phyloP scores from a whole-genome alignment of 1,139 yeast species.

The Diutina scorzettiae region DNA sequence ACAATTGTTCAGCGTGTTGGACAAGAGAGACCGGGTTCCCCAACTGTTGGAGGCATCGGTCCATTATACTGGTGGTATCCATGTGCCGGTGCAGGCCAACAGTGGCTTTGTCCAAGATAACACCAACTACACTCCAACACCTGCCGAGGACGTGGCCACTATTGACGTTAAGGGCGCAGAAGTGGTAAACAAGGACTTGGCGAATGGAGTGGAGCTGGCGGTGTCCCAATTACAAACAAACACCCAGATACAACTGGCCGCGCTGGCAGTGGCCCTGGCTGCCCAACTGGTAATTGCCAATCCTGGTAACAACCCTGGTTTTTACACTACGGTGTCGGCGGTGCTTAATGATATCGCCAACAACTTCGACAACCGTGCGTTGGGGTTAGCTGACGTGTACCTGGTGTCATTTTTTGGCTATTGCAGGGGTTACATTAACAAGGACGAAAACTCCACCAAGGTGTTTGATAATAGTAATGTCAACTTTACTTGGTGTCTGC shows the following conservation, averaged over 20 bases:
- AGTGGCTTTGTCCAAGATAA: background rate
- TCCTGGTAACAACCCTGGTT: background rate
- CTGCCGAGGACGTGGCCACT: background rate
- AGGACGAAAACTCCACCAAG: conserved; percentile 11
- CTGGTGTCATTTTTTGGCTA: conserved; percentile 64
- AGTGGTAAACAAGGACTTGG: background rate
- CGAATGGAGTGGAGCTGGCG: background rate
- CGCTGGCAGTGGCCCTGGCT: background rate
- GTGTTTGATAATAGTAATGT: conserved; percentile 25
- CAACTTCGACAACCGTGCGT: conserved; percentile 13
- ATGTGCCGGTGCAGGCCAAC: background rate
- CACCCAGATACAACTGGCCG: background rate
- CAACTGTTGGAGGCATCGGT: conserved; percentile 1
- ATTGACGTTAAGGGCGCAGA: background rate
- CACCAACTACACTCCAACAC: background rate
- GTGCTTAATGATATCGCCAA: conserved; percentile 10
- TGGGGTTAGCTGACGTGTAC: conserved; percentile 52
- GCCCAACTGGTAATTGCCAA: background rate
- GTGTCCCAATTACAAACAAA: background rate
- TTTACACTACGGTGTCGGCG: conserved; percentile 3
- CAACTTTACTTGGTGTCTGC: conserved; percentile 44
- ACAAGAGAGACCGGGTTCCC: background rate
- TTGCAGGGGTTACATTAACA: conserved; percentile 39
- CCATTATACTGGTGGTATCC: background rate
- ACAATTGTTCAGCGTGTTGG: background rate